Evolutionary conservation across 2,329 filamentous ascomycete species (phyloP), one percentile per base, ranked within the genome.

Genomic region (Pyricularia sp.): DNA sequence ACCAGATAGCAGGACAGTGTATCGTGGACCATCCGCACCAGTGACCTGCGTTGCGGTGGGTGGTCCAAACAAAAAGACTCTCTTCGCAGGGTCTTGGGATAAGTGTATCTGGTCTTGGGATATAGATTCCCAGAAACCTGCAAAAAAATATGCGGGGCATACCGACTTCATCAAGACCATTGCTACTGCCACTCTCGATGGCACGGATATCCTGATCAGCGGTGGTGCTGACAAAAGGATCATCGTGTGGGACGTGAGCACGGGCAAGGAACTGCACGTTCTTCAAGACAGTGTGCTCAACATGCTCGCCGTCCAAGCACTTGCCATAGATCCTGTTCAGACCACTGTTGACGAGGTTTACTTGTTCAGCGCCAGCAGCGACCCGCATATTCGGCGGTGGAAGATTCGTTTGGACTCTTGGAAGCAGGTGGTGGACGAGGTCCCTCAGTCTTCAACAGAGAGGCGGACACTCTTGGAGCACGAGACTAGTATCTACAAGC

Each of bases 71-170:
- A 80, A 79, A 66, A 76, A 74, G 63, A 88, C 82, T 1, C 73
- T 97, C 12, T 97, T 91, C 74, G 91, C 91, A 28, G 93, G 93
- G 40, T 94, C 88, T 66, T 99, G 94, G 94, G 93, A 99, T 77
- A 96, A 96, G 77, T 83, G 85, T 24, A 83, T 97, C 66, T 96
- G 92, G 87, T 89, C 88, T 35, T 97, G 91, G 89, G 82, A 90
- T 70, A 78, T 88, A 35, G 78, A 81, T 22, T 84, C 84, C 3
- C 80, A 79, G 59, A 74, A 79, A 33, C 76, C 78, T 1, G 79
- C 78, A n/a, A 81, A 78, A 67, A 86, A 81, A 68, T 92, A 87
- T 69, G 82, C 83, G 66, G 92, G 91, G 4, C 93, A 97, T 75
- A 81, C 84, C 1, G 94, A 99, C 76, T 99, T 99, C 72, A 89